A percentile compares a stretch with the other conserved stretches of the same genome.
Evolutionary conservation across 148 eudicot genomes (phyloP).

Genomic region (Polygonum maritimum): DNA sequence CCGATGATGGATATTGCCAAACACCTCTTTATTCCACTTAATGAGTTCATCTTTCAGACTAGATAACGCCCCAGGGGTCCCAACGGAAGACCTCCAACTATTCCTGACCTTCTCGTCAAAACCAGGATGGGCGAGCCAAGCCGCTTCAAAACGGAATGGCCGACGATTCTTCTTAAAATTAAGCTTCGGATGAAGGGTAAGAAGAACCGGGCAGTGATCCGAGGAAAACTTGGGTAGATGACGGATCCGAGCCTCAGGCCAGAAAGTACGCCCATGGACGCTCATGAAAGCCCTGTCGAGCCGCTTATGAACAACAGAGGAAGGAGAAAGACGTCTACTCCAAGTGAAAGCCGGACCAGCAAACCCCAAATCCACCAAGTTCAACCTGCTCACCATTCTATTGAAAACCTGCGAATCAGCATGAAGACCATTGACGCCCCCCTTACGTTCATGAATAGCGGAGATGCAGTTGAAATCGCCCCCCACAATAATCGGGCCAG

Average conservation of each 20-base stretch:
- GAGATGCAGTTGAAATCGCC: too few species aligned
- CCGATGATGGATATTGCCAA: neutral
- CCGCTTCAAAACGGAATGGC: neutral
- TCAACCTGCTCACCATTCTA: too few species aligned
- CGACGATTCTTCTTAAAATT: neutral
- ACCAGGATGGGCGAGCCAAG: neutral
- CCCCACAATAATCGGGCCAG: too few species aligned
- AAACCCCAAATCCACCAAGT: too few species aligned
- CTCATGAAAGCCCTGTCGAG: neutral
- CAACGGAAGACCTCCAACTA: neutral
- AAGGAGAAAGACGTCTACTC: too few species aligned
- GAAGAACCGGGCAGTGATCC: neutral
- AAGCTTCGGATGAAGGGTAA: neutral
- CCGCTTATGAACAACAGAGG: neutral
- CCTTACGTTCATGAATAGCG: too few species aligned
- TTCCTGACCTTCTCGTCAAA: neutral
- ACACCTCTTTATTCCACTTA: neutral
- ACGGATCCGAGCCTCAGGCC: neutral
- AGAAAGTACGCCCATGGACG: neutral
- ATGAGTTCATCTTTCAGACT: neutral
- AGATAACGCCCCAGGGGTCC: neutral
- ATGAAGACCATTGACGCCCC: too few species aligned
- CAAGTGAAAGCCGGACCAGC: too few species aligned
- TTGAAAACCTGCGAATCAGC: too few species aligned
- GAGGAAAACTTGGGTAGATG: neutral